Evolutionary conservation across 352 stramenopile genomes (phyloP).

Genomic region (Pythium vanterpoolii): DNA sequence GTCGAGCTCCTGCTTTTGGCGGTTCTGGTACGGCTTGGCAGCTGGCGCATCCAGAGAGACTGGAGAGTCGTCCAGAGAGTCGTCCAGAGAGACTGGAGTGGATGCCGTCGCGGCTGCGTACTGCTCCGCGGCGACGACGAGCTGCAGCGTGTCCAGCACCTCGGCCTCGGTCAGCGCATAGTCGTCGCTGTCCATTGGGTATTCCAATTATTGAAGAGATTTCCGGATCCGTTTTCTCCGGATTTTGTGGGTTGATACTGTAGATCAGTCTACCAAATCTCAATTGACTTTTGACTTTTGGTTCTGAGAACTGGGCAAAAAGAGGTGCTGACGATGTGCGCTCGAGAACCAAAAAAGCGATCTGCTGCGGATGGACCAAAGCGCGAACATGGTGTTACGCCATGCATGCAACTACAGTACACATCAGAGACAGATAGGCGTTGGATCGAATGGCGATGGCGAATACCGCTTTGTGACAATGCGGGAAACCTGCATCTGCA

Average conservation of each 20-base stretch:
- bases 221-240: neutral
- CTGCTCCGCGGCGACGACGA: slow-evolving; percentile 19
- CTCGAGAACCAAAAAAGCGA: neutral
- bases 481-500: no score
- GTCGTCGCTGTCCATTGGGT: slow-evolving; percentile 17
- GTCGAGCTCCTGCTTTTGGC: slow-evolving; percentile 36
- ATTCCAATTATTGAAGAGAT: no score
- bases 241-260: no score
- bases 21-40: slow-evolving; percentile 29
- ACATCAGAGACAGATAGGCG: no score
- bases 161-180: slow-evolving; percentile 22
- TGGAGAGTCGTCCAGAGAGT: neutral
- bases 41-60: neutral
- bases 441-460: no score
- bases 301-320: neutral
- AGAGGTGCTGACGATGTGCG: no score
- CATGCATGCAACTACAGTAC: no score
- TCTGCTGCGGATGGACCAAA: no score
- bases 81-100: neutral
- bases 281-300: no score
- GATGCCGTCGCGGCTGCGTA: neutral
- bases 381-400: no score
- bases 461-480: no score
- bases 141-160: slow-evolving; percentile 24
- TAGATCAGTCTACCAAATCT: no score